Evolutionary conservation across 169 alveolate species (phyloP), one percentile per base, ranked within the genome.

Genomic region (Eimeria acervulina): DNA sequence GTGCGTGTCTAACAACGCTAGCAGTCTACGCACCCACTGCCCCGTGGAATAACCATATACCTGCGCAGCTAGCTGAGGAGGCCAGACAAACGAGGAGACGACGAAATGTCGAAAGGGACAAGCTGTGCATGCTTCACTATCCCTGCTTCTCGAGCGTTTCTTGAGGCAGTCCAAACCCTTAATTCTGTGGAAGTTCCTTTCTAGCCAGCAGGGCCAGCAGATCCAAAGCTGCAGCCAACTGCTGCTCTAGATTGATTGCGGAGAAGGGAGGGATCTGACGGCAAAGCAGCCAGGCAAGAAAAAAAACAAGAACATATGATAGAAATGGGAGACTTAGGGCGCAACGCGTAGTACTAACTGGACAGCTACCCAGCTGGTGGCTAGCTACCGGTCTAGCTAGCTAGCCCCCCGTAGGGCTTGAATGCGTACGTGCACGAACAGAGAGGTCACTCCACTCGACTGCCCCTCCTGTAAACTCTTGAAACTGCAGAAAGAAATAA

Each of bases 261-360:
- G 90, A 81, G 72, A 81, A 81, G 47, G 90, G 70, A 19, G 90
- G 90, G 51, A 81, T 59, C 90, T 81, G 90, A 81, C 19, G 21
- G 10, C 42, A 38, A 19, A 4, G 13, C 87, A 76, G 87, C n/a
- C 38, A 38, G 5, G 87, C 17, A 21, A 76, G 63, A 36, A 31
- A 42, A 21, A 23, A 8, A 21, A 10, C 87, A 21, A 36, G 6
- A 36, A 76, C 36, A 36, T 5, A 33, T 36, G 10, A 13, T 8
- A 12, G 1, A 36, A 21, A 13, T 3, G 31, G 26, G 33, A 76
- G 17, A 23, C 36, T 8, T 42, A 78, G 8, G 66, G 44, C 31
- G 13, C 31, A 51, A 13, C n/a, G 74, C 38, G 5, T 5, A 63
- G n/a, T n/a, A 63, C 76, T 40, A 28, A 2, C 7, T 63, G 76